Percentiles rank a stretch among this genome's conserved stretches.
phyloP scores from a whole-genome alignment of 805 yeast genomes.

The Komagataella phaffii region DNA sequence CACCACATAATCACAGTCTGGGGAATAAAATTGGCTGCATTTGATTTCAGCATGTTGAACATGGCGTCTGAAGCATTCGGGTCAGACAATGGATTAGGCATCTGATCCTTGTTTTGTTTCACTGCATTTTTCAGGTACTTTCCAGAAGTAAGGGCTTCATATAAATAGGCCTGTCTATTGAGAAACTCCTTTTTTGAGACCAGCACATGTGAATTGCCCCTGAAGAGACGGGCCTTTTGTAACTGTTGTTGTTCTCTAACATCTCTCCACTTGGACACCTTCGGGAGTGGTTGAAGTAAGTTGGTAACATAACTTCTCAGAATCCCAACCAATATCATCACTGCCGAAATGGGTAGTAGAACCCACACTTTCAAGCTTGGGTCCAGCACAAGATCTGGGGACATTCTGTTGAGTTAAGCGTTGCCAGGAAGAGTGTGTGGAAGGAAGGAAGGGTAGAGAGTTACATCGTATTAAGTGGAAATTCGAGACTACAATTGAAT shows the following conservation, averaged over 20 bases:
- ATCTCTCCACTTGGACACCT: slow-evolving; percentile 34
- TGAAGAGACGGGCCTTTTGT: slow-evolving; percentile 42
- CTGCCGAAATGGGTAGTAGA: slow-evolving; percentile 73
- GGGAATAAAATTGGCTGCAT: slow-evolving; percentile 74
- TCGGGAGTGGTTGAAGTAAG: slow-evolving; percentile 46
- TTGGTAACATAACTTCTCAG: slow-evolving; percentile 55
- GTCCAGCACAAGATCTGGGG: slow-evolving; percentile 54
- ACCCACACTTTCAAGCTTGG: slow-evolving; percentile 86
- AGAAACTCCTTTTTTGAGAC: slow-evolving; percentile 34
- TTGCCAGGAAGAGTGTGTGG: background rate
- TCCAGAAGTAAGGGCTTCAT: slow-evolving; percentile 35
- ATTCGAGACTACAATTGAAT: background rate
- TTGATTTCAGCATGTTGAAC: slow-evolving; percentile 67
- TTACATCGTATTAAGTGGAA: background rate
- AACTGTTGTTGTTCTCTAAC: slow-evolving; percentile 55
- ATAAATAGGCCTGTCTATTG: slow-evolving; percentile 32
- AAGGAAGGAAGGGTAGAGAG: background rate
- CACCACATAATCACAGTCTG: slow-evolving; percentile 93
- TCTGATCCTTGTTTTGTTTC: slow-evolving; percentile 19
- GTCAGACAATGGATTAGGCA: slow-evolving; percentile 54
- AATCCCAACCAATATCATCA: slow-evolving; percentile 81
- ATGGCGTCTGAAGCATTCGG: slow-evolving; percentile 61
- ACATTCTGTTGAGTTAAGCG: slow-evolving; percentile 2
- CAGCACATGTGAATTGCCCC: slow-evolving; percentile 34
- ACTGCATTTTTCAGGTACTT: slow-evolving; percentile 41